Evolutionary conservation across 108 stramenopile species (phyloP).

Genomic region (Mayamaea pseudoterrestris): DNA sequence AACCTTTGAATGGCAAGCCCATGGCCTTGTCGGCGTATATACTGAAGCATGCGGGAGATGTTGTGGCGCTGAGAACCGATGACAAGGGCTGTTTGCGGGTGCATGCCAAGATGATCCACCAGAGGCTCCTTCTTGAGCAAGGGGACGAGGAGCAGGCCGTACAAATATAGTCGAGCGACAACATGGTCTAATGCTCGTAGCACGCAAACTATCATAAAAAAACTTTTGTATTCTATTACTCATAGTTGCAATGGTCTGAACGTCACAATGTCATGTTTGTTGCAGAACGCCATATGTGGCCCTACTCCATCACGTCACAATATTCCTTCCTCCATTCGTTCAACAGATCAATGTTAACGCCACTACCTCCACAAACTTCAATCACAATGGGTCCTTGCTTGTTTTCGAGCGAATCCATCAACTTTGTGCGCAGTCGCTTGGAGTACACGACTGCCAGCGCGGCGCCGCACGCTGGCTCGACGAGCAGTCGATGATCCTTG

Average conservation of each 20-base stretch:
- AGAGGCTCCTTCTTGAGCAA: neutral
- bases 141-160: no score
- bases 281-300: no score
- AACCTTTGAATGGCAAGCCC: neutral
- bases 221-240: no score
- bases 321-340: slow-evolving; percentile 34
- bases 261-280: no score
- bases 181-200: no score
- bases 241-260: no score
- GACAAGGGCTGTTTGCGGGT: neutral
- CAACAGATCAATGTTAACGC: slow-evolving; percentile 60
- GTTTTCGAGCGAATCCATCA: slow-evolving; percentile 10
- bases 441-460: slow-evolving; percentile 70
- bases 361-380: slow-evolving; percentile 77
- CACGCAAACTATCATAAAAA: no score
- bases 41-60: slow-evolving; percentile 12
- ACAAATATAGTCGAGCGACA: no score
- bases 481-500: slow-evolving; percentile 70
- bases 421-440: slow-evolving; percentile 35
- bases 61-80: slow-evolving; percentile 13
- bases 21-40: slow-evolving; percentile 7
- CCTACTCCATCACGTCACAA: no score
- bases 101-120: neutral
- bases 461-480: slow-evolving; percentile 91
- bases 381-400: slow-evolving; percentile 52